Evolutionary conservation across 371 early-diverging fungal species (phyloP), one percentile per base, ranked within the genome.

Genomic region (Capniomyces stellatus): DNA sequence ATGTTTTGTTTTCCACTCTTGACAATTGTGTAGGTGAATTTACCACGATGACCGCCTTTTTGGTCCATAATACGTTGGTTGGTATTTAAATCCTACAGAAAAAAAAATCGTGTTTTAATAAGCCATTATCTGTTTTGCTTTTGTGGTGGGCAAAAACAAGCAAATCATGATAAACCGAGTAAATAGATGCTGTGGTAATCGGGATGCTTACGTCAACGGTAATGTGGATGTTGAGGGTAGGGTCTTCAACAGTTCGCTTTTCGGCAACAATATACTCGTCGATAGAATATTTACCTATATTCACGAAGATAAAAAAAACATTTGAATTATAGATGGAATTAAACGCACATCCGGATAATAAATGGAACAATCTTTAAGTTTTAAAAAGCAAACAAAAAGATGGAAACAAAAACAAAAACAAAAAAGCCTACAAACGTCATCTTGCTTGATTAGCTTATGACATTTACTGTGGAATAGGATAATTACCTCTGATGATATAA

Each of bases 1-100:
- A 95, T 87, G 29, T 76, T 64, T 66, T 95, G 92, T 61, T 89
- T 83, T 42, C 94, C 93, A 22, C 85, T 74, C 43, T 83, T 85
- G 25, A 79, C 72, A 21, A 92, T 78, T 18, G 92, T 88, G 59
- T 92, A 95, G 44, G 80, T 79, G 60, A 93, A 92, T 57, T 77
- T 75, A 47, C 91, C 95, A 55, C 64, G 57, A 44, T 77, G 60
- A 3, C 62, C 60, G 53, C 84, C 75, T 66, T 82, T 82, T 61
- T 85, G 86, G 56, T 82, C 78, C 54, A 85, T 73, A 29, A 85
- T 67, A 27, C 71, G 66, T 60, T 71, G 64, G 44, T 64, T 69
- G 46, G 66, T 61, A 46, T 76, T 75, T 56, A 78, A 57, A 43
- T 52, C 53, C 53, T 52, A 35, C 8, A 8, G 27, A 4, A 44